A percentile compares a stretch with the other conserved stretches of the same genome.
phyloP scores from a whole-genome alignment of 108 stramenopile species.

The Poteriospumella lacustris region DNA sequence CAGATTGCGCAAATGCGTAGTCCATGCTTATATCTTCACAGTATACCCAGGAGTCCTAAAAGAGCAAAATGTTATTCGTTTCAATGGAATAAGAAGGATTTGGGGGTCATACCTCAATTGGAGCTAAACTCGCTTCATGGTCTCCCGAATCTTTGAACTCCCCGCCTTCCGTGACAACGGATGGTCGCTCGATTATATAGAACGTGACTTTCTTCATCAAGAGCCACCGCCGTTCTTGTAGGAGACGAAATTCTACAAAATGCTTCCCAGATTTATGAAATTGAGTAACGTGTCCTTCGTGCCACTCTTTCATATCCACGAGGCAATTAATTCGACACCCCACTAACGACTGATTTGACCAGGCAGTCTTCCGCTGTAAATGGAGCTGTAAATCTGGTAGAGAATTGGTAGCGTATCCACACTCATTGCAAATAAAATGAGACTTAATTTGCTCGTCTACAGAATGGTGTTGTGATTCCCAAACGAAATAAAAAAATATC shows the following conservation, averaged over 20 bases:
- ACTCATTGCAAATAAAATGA: slow-evolving; percentile 29
- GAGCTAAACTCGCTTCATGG: background rate
- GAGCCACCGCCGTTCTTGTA: slow-evolving; percentile 43
- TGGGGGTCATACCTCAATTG: background rate
- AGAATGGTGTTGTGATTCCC: too few relatives aligned
- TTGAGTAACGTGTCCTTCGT: slow-evolving; percentile 42
- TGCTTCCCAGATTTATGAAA: slow-evolving; percentile 33
- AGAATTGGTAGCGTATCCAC: slow-evolving; percentile 14
- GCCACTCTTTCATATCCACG: slow-evolving; percentile 52
- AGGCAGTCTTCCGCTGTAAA: slow-evolving; percentile 51
- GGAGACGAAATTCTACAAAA: slow-evolving; percentile 34
- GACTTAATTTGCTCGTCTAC: slow-evolving; percentile 5
- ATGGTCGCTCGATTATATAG: slow-evolving; percentile 38
- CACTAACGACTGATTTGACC: slow-evolving; percentile 50
- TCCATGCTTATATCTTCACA: slow-evolving; percentile 42
- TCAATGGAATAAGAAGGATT: background rate
- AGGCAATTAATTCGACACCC: slow-evolving; percentile 53
- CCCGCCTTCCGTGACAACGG: background rate
- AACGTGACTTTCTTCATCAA: slow-evolving; percentile 44
- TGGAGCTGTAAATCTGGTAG: slow-evolving; percentile 39
- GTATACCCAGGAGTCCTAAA: slow-evolving; percentile 43
- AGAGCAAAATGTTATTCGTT: slow-evolving; percentile 27
- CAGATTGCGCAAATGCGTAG: slow-evolving; percentile 42
- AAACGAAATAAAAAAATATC: background rate
- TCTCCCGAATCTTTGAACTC: slow-evolving; percentile 13